Percentiles rank a stretch among this genome's conserved stretches.
phyloP scores from a whole-genome alignment of 495 filamentous ascomycete genomes.

The Aspergillus baeticus region DNA sequence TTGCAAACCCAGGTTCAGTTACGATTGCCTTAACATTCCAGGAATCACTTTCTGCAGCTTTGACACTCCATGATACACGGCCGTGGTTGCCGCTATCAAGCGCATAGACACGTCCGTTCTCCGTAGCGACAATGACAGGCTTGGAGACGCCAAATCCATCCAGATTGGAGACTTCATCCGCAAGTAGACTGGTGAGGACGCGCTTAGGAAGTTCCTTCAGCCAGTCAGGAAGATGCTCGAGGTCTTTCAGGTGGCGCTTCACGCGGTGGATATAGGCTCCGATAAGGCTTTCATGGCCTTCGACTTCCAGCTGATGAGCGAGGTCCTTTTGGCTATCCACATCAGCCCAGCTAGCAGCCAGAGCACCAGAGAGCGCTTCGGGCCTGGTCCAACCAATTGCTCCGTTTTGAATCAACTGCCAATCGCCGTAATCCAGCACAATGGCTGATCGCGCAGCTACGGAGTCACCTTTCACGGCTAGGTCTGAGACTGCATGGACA shows the following conservation, averaged over 20 bases:
- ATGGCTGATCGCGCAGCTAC: conserved; percentile 79
- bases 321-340: conserved; percentile 65
- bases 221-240: conserved; percentile 76
- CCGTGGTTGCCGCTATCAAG: conserved; percentile 77
- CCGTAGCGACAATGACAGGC: conserved; percentile 75
- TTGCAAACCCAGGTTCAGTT: conserved; percentile 55
- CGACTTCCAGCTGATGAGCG: conserved; percentile 76
- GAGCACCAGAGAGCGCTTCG: conserved; percentile 73
- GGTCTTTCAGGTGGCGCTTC: conserved; percentile 75
- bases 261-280: conserved; percentile 86
- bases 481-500: conserved; percentile 76
- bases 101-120: conserved; percentile 73
- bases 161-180: conserved; percentile 56
- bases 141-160: conserved; percentile 90
- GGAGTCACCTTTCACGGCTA: conserved; percentile 61
- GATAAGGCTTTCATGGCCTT: conserved; percentile 76
- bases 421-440: conserved; percentile 70
- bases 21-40: conserved; percentile 72
- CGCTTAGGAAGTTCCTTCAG: conserved; percentile 62
- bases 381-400: conserved; percentile 74
- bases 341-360: conserved; percentile 78
- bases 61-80: conserved; percentile 69
- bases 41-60: conserved; percentile 54
- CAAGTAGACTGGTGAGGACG: conserved; percentile 65
- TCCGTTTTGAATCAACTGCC: conserved; percentile 80